Percentiles rank a stretch among this genome's conserved stretches.
These are phyloP conservation scores for Fusarium scirpi DNA, from an alignment of 2,329 filamentous ascomycete genomes.

Conservation along the genomic window DNA sequence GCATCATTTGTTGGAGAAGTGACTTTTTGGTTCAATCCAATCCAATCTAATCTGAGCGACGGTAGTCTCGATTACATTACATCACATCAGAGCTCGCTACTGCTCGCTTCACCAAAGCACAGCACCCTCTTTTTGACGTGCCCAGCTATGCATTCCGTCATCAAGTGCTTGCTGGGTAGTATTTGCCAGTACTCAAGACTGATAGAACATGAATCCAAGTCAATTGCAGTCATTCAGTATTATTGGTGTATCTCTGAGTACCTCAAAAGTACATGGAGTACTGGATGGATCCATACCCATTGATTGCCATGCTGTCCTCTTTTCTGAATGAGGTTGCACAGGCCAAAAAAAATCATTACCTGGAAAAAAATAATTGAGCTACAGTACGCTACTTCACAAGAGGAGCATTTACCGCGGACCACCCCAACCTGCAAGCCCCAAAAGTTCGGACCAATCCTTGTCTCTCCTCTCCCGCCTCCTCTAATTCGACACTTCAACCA, in stretches of 20 bases:
- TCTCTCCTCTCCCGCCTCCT: conserved; percentile 20
- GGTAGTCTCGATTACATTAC: conserved; percentile 3
- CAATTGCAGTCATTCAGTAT: background rate
- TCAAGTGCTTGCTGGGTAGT: conserved; percentile 13
- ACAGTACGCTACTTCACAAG: conserved; percentile 20
- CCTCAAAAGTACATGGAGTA: background rate
- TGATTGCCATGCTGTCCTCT: conserved; percentile 30
- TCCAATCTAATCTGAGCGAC: conserved; percentile 12
- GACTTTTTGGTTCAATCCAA: conserved; percentile 11
- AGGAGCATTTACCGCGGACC: conserved; percentile 37
- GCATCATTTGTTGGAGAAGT: conserved; percentile 26
- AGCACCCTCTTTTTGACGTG: conserved; percentile 22
- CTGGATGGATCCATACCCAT: conserved; percentile 1
- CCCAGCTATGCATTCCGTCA: conserved; percentile 31
- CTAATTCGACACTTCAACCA: conserved; percentile 38
- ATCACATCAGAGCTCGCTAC: conserved; percentile 31
- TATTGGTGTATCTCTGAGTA: background rate
- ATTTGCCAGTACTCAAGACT: background rate
- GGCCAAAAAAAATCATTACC: background rate
- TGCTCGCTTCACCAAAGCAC: conserved; percentile 7
- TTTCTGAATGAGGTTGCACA: conserved; percentile 38
- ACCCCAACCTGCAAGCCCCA: conserved; percentile 41
- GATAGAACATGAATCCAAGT: background rate
- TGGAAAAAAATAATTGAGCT: conserved; percentile 11
- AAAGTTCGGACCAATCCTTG: conserved; percentile 36